Base-by-base conservation (phyloP, 2,329 filamentous ascomycete species). In the Mariannaea sp. region DNA sequence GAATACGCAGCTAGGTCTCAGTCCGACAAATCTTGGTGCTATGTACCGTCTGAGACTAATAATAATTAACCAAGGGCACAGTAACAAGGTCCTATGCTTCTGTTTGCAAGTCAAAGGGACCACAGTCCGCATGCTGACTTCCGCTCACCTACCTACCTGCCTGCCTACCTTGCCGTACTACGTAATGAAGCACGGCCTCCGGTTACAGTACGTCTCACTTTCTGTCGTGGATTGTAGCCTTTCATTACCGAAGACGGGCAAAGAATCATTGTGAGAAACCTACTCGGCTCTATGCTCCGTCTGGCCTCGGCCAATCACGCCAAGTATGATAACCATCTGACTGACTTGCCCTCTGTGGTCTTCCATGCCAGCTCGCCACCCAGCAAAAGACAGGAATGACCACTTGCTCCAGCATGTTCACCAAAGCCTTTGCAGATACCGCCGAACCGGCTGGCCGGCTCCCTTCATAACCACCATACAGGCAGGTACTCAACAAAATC, bases 211-310 rank as follows among this genome's bases (percentile, higher is more conserved):
- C n/a, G n/a, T n/a, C n/a, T 58, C 41, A 55, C 35, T 50, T 35
- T 46, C 32, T 47, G 47, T 41, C 42, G 44, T 50, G 38, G 13
- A n/a, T 6, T 4, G 9, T 30, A 5, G 29, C 29, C 29, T 30
- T 30, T n/a, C 29, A 30, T 30, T 10, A 30, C 22, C 8, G 5
- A 24, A 40, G 49, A 24, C 30, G 50, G 43, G 46, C 46, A 46
- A 64, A 61, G 55, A 54, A 59, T 47, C 59, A 59, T 63, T 60
- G 58, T 62, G 49, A 64, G 57, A 59, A 53, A 43, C 53, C 55
- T 57, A 50, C 49, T 33, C 49, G 53, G 45, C 38, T 47, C 30
- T 39, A 46, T 49, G 53, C n/a, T n/a, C n/a, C n/a, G n/a, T n/a
- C n/a, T n/a, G n/a, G n/a, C n/a, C 22, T 48, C 19, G 16, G 22